Percentiles rank a stretch among this genome's conserved stretches.
phyloP scores from a whole-genome alignment of 1,284 basidiomycete genomes.

The Cutaneotrichosporon mucoides region DNA sequence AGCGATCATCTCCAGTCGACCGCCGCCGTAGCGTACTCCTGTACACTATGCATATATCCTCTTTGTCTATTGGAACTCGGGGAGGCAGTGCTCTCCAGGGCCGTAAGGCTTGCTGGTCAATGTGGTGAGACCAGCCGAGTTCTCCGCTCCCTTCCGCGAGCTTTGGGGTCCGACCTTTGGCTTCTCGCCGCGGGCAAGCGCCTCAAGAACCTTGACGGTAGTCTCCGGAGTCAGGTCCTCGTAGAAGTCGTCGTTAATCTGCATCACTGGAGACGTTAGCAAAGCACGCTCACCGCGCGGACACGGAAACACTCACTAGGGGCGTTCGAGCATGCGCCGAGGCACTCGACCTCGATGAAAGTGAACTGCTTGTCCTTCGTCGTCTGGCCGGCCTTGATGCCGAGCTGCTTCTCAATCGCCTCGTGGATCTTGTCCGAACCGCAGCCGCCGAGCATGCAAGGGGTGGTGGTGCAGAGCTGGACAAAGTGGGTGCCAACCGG shows the following conservation, averaged over 20 bases:
- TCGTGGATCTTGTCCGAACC: slow-evolving; percentile 81
- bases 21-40: background rate
- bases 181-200: slow-evolving; percentile 77
- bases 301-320: slow-evolving; percentile 56
- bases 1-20: too few relatives aligned
- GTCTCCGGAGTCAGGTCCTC: slow-evolving; percentile 95
- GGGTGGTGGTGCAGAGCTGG: slow-evolving; percentile 98
- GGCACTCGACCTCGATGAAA: slow-evolving; percentile 95
- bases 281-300: background rate
- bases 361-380: slow-evolving; percentile 96
- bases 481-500: slow-evolving; percentile 93
- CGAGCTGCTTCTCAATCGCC: slow-evolving; percentile 77
- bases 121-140: slow-evolving; percentile 80
- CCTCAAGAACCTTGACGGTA: slow-evolving; percentile 81
- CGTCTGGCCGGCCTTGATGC: slow-evolving; percentile 81
- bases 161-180: slow-evolving; percentile 91
- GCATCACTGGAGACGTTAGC: slow-evolving; percentile 61
- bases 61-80: slow-evolving; percentile 70
- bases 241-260: slow-evolving; percentile 94
- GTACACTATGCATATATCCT: slow-evolving; percentile 4
- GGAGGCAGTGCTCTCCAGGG: slow-evolving; percentile 80
- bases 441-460: slow-evolving; percentile 89
- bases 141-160: slow-evolving; percentile 79
- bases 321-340: slow-evolving; percentile 98
- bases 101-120: slow-evolving; percentile 88